phyloP scores from a whole-genome alignment of 179 eudicot genomes.

The Amaranthus tricolor region DNA sequence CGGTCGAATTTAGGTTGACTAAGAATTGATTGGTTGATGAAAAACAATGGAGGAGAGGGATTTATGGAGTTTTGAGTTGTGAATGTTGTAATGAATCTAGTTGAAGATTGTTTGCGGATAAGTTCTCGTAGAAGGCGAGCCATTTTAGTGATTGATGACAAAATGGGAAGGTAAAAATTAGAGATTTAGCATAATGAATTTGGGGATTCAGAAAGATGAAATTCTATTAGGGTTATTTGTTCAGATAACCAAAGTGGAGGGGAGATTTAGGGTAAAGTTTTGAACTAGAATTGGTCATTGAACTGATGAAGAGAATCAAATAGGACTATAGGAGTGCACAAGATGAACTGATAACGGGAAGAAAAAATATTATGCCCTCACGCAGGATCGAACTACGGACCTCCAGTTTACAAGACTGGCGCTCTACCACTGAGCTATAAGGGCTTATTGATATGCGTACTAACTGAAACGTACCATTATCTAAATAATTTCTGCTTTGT shows the following conservation, averaged over 20 bases:
- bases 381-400: conserved; percentile 82
- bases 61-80: conserved; percentile 16
- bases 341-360: background rate
- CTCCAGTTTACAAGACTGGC: conserved; percentile 84
- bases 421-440: conserved; percentile 81
- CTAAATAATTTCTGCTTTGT: no score
- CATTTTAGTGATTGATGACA: conserved; percentile 3
- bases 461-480: no score
- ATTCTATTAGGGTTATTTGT: background rate
- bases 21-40: conserved; percentile 11
- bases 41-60: conserved; percentile 23
- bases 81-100: conserved; percentile 19
- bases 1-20: conserved; percentile 16
- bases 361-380: conserved; percentile 29
- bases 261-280: background rate
- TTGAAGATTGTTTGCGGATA: conserved; percentile 20
- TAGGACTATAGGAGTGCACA: no score
- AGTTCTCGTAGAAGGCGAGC: conserved; percentile 27
- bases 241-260: background rate
- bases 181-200: conserved; percentile 4
- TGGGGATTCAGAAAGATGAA: background rate
- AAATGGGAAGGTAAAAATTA: background rate
- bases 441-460: conserved; percentile 24
- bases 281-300: background rate
- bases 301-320: background rate